Evolutionary conservation across 2,329 filamentous ascomycete genomes (phyloP).

Genomic region (Hypoxylon rubiginosum): DNA sequence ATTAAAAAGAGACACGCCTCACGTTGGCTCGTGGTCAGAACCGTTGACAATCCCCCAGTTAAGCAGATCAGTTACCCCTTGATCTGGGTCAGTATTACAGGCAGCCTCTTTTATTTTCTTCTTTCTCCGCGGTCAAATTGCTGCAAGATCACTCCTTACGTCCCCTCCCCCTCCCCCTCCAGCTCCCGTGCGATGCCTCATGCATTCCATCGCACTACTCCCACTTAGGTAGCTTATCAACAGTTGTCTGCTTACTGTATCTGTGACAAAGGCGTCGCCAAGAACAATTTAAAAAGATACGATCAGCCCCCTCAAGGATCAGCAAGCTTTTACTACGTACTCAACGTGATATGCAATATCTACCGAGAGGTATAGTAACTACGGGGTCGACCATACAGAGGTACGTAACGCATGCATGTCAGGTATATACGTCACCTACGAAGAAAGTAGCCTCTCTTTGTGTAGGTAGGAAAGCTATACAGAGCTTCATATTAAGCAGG

Average conservation of each 20-base stretch:
- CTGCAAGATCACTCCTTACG: conserved; percentile 27
- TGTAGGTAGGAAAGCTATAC: background rate
- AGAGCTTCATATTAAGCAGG: background rate
- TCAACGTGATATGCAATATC: conserved; percentile 31
- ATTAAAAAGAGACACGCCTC: conserved; percentile 37
- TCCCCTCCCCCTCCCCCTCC: conserved; percentile 3
- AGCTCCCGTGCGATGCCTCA: conserved; percentile 18
- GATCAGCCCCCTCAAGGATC: conserved; percentile 26
- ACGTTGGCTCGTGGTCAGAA: conserved; percentile 26
- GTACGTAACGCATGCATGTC: conserved; percentile 27
- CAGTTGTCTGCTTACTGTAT: conserved; percentile 41
- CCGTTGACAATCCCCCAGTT: conserved; percentile 16
- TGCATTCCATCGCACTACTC: conserved; percentile 26
- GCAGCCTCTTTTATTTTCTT: background rate
- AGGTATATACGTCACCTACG: conserved; percentile 15
- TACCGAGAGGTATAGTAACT: conserved; percentile 30
- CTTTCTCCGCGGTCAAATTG: conserved; percentile 34
- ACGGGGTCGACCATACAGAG: background rate
- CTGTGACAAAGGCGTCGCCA: conserved; percentile 27
- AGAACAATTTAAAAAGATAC: conserved; percentile 16
- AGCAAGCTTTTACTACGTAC: conserved; percentile 18
- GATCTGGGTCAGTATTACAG: background rate
- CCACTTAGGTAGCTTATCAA: conserved; percentile 29
- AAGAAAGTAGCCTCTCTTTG: conserved; percentile 3
- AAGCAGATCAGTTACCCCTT: conserved; percentile 3